Evolutionary conservation across 192 early-diverging fungal species (phyloP).

Genomic region (Funneliformis mosseae): DNA sequence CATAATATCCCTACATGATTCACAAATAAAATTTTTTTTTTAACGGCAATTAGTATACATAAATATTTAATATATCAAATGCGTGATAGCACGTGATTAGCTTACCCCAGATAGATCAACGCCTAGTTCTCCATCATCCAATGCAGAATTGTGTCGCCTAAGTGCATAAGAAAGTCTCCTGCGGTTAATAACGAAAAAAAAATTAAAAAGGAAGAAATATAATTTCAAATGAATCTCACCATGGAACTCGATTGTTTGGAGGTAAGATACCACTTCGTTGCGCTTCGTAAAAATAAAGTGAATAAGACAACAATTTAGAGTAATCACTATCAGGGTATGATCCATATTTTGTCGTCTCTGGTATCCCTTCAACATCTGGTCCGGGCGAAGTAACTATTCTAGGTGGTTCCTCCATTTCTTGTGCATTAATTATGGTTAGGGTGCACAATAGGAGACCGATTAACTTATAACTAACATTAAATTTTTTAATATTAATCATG

Average conservation of each 20-base stretch:
- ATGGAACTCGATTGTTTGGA: conserved; percentile 50
- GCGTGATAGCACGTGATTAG: not conserved
- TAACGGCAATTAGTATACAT: not conserved
- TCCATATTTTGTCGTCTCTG: not conserved
- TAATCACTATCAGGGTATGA: not conserved
- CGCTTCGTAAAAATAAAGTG: conserved; percentile 59
- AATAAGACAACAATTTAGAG: conserved; percentile 44
- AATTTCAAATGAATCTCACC: conserved; percentile 6
- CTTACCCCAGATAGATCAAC: conserved; percentile 42
- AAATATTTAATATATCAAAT: not conserved
- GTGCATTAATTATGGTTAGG: not conserved
- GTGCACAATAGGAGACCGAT: not conserved
- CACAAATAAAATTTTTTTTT: not conserved
- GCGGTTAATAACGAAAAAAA: not conserved
- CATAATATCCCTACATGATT: conserved; percentile 42
- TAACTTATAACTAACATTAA: not conserved
- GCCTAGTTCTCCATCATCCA: conserved; percentile 46
- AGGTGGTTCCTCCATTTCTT: not conserved
- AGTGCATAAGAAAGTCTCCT: not conserved
- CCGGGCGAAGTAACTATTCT: not conserved
- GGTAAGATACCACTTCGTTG: conserved; percentile 55
- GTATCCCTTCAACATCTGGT: not conserved
- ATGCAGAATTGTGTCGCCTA: conserved; percentile 39
- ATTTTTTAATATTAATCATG: too few relatives aligned
- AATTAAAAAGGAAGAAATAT: not conserved